Evolutionary conservation across 2,329 filamentous ascomycete species (phyloP).

Genomic region (Thermothelomyces thermophilus): DNA sequence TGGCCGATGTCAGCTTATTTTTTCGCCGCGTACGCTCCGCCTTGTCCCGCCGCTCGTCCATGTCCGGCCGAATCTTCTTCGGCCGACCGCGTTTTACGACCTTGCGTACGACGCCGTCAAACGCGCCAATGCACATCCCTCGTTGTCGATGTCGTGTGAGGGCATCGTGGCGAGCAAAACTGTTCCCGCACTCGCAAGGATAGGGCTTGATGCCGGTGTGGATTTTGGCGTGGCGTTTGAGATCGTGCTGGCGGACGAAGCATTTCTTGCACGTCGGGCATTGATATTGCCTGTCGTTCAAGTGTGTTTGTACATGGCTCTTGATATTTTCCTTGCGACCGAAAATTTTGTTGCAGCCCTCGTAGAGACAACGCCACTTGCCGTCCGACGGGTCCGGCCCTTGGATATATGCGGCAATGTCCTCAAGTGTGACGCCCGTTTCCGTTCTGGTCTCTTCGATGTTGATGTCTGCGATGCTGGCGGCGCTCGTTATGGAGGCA

Average conservation of each 20-base stretch:
- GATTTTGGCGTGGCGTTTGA: slow-evolving; percentile 96
- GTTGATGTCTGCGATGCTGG: slow-evolving; percentile 56
- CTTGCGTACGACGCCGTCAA: slow-evolving; percentile 66
- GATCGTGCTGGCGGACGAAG: slow-evolving; percentile 93
- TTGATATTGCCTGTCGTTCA: slow-evolving; percentile 91
- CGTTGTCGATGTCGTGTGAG: slow-evolving; percentile 89
- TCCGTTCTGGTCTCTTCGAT: slow-evolving; percentile 62
- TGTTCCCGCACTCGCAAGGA: slow-evolving; percentile 87
- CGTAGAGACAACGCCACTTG: slow-evolving; percentile 71
- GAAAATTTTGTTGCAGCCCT: slow-evolving; percentile 81
- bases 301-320: slow-evolving; percentile 94
- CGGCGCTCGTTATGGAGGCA: slow-evolving; percentile 51
- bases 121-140: slow-evolving; percentile 93
- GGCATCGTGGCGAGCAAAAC: slow-evolving; percentile 91
- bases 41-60: slow-evolving; percentile 52
- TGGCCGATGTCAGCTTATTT: slow-evolving; percentile 43
- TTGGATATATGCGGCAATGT: slow-evolving; percentile 69
- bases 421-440: slow-evolving; percentile 81
- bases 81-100: slow-evolving; percentile 57
- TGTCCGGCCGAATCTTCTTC: slow-evolving; percentile 53
- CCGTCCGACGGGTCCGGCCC: slow-evolving; percentile 66
- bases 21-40: slow-evolving; percentile 49
- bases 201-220: slow-evolving; percentile 95
- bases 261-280: slow-evolving; percentile 92
- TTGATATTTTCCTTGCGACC: slow-evolving; percentile 99